Base-by-base conservation (phyloP, 1,284 basidiomycete genomes). In the Leucoagaricus sp. region DNA sequence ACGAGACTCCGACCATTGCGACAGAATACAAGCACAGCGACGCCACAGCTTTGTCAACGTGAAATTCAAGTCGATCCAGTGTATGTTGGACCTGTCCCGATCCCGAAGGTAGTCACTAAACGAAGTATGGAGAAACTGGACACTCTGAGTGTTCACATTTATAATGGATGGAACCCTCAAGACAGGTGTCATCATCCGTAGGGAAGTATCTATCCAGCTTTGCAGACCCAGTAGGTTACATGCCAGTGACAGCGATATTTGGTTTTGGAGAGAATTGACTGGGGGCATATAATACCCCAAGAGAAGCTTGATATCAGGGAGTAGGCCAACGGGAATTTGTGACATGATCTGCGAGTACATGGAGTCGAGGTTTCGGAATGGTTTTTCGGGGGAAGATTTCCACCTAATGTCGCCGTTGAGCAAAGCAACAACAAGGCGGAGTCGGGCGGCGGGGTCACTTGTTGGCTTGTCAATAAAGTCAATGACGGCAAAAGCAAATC, bases 341-440 rank as follows among this genome's bases (percentile, higher is more conserved):
- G 51, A 44, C 51, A 53, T 46, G 31, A 45, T 45, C 29, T 53
- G 28, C 4, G 51, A 23, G 19, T 53, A 53, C 4, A 53, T 29
- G 9, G 19, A 25, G 31, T 53, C 51, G 26, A 53, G 51, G 13
- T 13, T 44, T 46, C 21, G 8, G 33, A 45, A 53, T 5, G 42
- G 51, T 19, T 46, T 53, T 21, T 45, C 36, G 8, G 19, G 23
- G 3, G 31, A 34, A 13, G 29, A 5, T 17, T 5, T 34, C 23
- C 31, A 17, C 21, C 31, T 21, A 26, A 31, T 19, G 36, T 12
- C 41, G 36, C 41, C 41, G 13, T 46, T 42, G 10, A 53, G 41
- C 19, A 44, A 19, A 23, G 9, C 51, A 4, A 50, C 2, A 26
- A 34, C 23, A 17, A 29, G 28, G 46, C 12, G 29, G 19, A 50